Base-by-base conservation (phyloP, 129 eudicot species). In the Tanacetum coccineum region DNA sequence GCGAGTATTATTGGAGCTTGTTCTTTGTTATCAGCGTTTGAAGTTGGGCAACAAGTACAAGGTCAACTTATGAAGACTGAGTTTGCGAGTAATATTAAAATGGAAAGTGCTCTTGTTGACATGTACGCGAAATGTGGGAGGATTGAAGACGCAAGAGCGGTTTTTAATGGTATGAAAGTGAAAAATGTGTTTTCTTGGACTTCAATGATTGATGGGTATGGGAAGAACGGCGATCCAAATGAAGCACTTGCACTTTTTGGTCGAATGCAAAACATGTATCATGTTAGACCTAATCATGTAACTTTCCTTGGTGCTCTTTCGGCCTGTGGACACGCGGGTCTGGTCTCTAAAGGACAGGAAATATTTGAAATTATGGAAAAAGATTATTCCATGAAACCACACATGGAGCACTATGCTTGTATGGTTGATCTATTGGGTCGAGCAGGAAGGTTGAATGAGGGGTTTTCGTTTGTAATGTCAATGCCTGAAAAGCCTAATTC, bases 161-260 rank as follows among this genome's bases (percentile, higher is more conserved):
- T 89, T n/a, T 94, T 94, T 39, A 88, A 87, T 64, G 15, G 62
- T 59, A 94, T 94, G 99, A 77, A 83, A 25, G 73, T 49, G 26
- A 86, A 65, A 55, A 94, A 94, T 46, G 94, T 94, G 22, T 87
- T 84, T 69, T 78, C 95, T 3, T 90, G 97, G 97, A 87, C 97
- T 55, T 94, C 99, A 39, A 89, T 94, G 95, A 87, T 94, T 26
- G 99, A 94, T 59, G 97, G 99, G 64, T 94, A 89, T 26, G 99
- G 99, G 11, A 94, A 89, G 59, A 89, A 86, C 40, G 95, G 97
- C n/a, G 72, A 80, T 46, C 81, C 95, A n/a, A 58, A 25, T 44
- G 87, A 87, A 81, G 87, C 96, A 11, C 77, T 90, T 44, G 62
- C 66, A 14, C 84, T 90, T 21, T 90, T 87, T 60, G 49, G 50